phyloP scores from a whole-genome alignment of 345 rosid species.

The Salix purpurea region DNA sequence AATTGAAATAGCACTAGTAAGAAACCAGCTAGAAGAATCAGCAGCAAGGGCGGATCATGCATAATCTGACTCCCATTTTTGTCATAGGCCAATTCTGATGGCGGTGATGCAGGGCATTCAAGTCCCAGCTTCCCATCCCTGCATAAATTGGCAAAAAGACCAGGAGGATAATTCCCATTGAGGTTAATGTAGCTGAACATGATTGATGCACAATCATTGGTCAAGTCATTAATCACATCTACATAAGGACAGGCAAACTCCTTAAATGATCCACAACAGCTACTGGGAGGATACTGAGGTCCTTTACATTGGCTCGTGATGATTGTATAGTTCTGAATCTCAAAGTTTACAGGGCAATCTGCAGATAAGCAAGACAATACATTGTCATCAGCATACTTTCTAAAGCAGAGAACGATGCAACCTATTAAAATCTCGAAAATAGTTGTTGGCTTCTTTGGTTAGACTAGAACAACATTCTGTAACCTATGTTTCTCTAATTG shows the following conservation, averaged over 20 bases:
- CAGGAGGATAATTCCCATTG: slow-evolving; percentile 27
- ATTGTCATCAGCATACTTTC: background rate
- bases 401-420: background rate
- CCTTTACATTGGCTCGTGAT: slow-evolving; percentile 28
- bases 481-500: background rate
- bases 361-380: slow-evolving; percentile 11
- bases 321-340: slow-evolving; percentile 24
- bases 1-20: slow-evolving; percentile 3
- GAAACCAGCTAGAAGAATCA: slow-evolving; percentile 1
- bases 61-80: background rate
- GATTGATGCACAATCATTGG: slow-evolving; percentile 26
- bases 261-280: slow-evolving; percentile 18
- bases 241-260: slow-evolving; percentile 23
- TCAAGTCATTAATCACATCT: slow-evolving; percentile 13
- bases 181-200: slow-evolving; percentile 33
- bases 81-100: background rate
- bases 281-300: slow-evolving; percentile 10
- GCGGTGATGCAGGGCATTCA: slow-evolving; percentile 19
- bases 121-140: slow-evolving; percentile 20
- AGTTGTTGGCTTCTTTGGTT: background rate
- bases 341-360: slow-evolving; percentile 28
- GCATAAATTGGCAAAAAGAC: slow-evolving; percentile 19
- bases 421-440: background rate
- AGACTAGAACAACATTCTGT: background rate
- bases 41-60: slow-evolving; percentile 4